Percentiles rank a stretch among this genome's conserved stretches.
Evolutionary conservation across 441 rosid genomes (phyloP).

Genomic region (Gossypium armourianum): DNA sequence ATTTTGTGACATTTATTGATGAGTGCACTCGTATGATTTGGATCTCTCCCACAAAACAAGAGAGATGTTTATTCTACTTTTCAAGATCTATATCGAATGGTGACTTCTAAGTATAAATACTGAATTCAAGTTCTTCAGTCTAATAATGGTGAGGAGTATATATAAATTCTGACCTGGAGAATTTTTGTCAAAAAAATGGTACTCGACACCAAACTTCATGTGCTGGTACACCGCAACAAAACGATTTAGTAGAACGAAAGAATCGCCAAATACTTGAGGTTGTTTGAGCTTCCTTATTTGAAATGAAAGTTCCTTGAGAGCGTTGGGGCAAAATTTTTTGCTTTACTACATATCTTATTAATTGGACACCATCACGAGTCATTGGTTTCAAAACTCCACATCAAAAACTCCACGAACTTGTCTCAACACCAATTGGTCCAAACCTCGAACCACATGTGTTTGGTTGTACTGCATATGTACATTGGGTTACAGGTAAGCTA

Average conservation of each 20-base stretch:
- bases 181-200: neutral
- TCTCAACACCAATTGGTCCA: neutral
- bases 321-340: neutral
- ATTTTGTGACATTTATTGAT: neutral
- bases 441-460: neutral
- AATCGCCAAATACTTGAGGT: neutral
- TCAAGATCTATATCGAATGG: neutral
- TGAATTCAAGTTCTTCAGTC: neutral
- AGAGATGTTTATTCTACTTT: neutral
- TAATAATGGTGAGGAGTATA: neutral
- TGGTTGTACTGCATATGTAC: neutral
- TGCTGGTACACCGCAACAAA: neutral
- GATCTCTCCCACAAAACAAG: neutral
- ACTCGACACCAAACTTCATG: neutral
- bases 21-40: neutral
- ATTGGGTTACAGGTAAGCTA: neutral
- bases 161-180: neutral
- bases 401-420: neutral
- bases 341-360: neutral
- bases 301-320: neutral
- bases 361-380: neutral
- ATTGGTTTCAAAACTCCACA: neutral
- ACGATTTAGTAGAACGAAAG: neutral
- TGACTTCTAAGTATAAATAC: neutral
- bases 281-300: neutral